Evolutionary conservation across 1,284 basidiomycete species (phyloP), one percentile per base, ranked within the genome.

Genomic region (Puccinia hordei): DNA sequence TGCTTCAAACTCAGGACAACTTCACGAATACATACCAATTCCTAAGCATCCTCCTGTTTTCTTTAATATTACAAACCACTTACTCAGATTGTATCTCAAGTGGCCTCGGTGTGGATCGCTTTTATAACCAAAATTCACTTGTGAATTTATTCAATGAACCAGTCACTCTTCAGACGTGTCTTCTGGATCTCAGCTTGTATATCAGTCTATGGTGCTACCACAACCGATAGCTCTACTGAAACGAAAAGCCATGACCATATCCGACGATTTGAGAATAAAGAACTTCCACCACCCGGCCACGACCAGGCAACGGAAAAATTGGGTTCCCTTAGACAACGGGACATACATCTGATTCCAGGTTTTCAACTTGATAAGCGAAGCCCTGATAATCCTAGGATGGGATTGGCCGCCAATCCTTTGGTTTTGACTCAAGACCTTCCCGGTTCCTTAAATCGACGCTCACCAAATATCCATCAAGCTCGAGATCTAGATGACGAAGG

Each of bases 381-480:
- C 10, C 24, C 41, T 10, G 30, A 9, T 63, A 6, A n/a, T n/a
- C 38, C 38, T 41, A 75, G 73, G 44, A 27, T 63, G 73, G 73
- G 73, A 19, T 51, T 73, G 51, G 72, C 72, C 8, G 72, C 72
- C 17, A 61, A 73, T n/a, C 72, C 72, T 27, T 12, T 24, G 12
- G 72, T 73, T 61, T n/a, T 73, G 27, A 73, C 72, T 44, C 51
- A 59, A 73, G 72, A 73, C 27, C 33, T 59, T 59, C 30, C 57
- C 24, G 19, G 19, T 5, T 0, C 33, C 17, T 38, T 38, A 63
- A 9, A 22, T 35, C 33, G 61, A 41, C 61, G 61, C 13, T 63
- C 61, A 41, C 33, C 6, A 63, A 38, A 38, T 63, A 13, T n/a
- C 19, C 61, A 63, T 63, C 61, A 63, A 22, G 12, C 61, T 63